phyloP scores from a whole-genome alignment of 2,329 filamentous ascomycete species.

The Cladobotryum protrusum region DNA sequence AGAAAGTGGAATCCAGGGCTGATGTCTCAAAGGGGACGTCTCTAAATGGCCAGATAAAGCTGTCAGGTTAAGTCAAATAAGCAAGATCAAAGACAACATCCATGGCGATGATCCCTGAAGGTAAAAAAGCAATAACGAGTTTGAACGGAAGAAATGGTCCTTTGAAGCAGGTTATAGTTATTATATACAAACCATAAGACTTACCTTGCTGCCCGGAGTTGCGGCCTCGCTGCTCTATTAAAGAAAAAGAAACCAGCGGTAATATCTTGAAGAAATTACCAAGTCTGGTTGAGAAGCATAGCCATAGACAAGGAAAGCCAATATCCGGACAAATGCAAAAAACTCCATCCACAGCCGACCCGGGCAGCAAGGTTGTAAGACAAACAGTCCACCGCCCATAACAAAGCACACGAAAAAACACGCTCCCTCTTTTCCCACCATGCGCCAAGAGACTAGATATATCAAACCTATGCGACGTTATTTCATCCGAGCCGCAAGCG shows the following conservation, averaged over 20 bases:
- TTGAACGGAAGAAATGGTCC: constrained; percentile 5
- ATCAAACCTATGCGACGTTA: constrained; percentile 28
- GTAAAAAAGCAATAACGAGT: not conserved
- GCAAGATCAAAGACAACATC: not conserved
- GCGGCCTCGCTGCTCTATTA: constrained; percentile 27
- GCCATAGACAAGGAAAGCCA: constrained; percentile 17
- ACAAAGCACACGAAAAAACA: constrained; percentile 14
- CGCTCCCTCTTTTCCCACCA: constrained; percentile 24
- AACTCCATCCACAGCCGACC: constrained; percentile 25
- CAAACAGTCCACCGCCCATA: constrained; percentile 8
- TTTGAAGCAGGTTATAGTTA: constrained; percentile 27
- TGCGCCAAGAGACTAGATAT: constrained; percentile 22
- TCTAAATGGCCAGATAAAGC: not conserved
- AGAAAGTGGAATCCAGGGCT: not conserved
- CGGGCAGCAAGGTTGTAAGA: constrained; percentile 30
- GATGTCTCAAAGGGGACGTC: not conserved
- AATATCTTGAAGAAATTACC: constrained; percentile 14
- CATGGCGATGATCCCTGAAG: not conserved
- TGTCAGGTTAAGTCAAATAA: not conserved
- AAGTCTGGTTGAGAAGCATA: constrained; percentile 12
- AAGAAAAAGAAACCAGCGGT: constrained; percentile 9
- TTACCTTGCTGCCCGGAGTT: constrained; percentile 49
- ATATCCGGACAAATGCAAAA: constrained; percentile 24
- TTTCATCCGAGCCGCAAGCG: constrained; percentile 25
- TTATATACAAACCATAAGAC: constrained; percentile 48